Conservation (phyloP, 2,329 filamentous ascomycete genomes). For the Colletotrichum endophyticum region DNA sequence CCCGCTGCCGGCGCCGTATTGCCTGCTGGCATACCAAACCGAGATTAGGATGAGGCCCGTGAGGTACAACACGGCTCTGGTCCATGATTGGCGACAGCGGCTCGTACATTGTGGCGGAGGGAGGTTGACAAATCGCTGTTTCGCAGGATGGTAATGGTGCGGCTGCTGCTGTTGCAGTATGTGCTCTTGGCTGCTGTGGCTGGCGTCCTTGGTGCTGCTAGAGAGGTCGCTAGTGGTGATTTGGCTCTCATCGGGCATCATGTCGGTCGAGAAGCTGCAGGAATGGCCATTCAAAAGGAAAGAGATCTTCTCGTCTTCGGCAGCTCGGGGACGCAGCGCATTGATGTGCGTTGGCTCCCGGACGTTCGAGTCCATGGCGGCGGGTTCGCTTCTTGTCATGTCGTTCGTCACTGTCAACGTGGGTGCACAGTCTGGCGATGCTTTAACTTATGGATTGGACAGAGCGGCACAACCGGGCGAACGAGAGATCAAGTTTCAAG, state of each 20-base stretch:
- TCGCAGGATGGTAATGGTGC: not conserved
- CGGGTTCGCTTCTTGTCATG: not conserved
- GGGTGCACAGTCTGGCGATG: conserved; percentile 14
- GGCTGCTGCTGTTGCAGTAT: not conserved
- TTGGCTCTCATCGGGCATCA: conserved; percentile 13
- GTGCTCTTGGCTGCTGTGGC: not conserved
- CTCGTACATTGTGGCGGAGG: not conserved
- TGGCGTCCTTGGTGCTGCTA: not conserved
- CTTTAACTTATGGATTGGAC: conserved; percentile 1
- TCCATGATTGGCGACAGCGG: conserved; percentile 7
- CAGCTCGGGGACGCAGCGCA: conserved; percentile 17
- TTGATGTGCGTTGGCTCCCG: conserved; percentile 14
- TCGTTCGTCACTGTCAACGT: not conserved
- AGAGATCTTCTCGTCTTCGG: not conserved
- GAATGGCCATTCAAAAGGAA: conserved; percentile 16
- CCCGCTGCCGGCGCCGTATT: conserved; percentile 16
- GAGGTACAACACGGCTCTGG: conserved; percentile 11
- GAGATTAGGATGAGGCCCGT: conserved; percentile 21
- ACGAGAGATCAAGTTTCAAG: not conserved
- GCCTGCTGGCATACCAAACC: conserved; percentile 16
- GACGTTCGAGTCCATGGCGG: conserved; percentile 11
- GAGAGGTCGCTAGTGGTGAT: not conserved
- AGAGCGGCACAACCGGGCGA: not conserved
- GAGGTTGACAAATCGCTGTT: not conserved
- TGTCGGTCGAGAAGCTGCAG: conserved; percentile 19